Evolutionary conservation across 495 filamentous ascomycete species (phyloP).

Genomic region (Entonaema liquescens): DNA sequence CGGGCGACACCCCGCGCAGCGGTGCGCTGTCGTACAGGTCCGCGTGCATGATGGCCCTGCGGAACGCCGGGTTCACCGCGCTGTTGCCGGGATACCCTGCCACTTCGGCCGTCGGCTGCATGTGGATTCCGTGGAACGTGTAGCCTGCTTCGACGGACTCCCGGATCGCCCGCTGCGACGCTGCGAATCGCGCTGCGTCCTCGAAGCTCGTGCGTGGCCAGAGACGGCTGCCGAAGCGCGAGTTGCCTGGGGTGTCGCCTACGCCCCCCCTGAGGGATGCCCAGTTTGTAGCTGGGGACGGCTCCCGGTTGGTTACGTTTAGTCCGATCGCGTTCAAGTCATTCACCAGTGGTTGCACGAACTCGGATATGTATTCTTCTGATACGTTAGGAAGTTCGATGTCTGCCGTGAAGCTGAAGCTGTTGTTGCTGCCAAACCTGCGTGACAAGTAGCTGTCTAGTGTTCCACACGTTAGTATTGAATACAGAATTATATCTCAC

Average conservation of each 20-base stretch:
- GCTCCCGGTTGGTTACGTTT: conserved; percentile 33
- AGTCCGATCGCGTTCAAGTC: conserved; percentile 47
- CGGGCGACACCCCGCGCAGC: conserved; percentile 25
- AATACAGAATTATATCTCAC: not conserved
- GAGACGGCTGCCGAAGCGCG: conserved; percentile 57
- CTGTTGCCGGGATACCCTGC: conserved; percentile 49
- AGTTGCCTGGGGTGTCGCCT: conserved; percentile 39
- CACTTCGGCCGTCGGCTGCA: conserved; percentile 34
- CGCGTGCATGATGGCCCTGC: conserved; percentile 58
- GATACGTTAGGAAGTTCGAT: conserved; percentile 46
- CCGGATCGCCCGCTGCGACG: conserved; percentile 52
- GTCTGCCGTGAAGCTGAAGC: conserved; percentile 41
- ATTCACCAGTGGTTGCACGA: conserved; percentile 57
- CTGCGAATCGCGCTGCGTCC: conserved; percentile 43
- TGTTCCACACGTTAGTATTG: not conserved
- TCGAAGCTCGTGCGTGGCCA: conserved; percentile 58
- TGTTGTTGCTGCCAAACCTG: conserved; percentile 29
- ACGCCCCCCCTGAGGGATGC: conserved; percentile 7
- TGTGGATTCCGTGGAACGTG: conserved; percentile 51
- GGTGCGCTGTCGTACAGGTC: conserved; percentile 44
- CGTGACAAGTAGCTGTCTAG: conserved; percentile 40
- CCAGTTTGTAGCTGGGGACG: conserved; percentile 39
- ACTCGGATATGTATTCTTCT: conserved; percentile 42
- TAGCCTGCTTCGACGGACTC: conserved; percentile 50
- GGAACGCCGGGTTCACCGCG: conserved; percentile 61